Conservation (phyloP, 805 yeast genomes). For the Spencermartinsiella europaea region DNA sequence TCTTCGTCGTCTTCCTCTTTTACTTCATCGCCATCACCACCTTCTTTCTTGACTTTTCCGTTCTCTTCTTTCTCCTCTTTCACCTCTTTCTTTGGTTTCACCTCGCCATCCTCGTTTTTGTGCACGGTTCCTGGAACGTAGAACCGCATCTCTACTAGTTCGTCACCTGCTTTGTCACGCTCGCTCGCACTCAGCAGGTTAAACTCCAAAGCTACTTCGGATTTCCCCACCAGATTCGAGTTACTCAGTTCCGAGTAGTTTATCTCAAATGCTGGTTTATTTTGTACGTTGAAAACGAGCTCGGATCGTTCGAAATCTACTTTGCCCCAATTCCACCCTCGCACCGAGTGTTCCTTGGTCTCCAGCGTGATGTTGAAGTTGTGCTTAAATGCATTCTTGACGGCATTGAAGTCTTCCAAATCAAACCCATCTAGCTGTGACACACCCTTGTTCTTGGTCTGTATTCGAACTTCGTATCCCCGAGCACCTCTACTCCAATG, state of each 20-base stretch:
- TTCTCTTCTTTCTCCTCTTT: conserved; percentile 28
- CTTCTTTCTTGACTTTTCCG: conserved; percentile 20
- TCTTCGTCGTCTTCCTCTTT: conserved; percentile 27
- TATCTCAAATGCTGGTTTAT: conserved; percentile 85
- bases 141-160: conserved; percentile 88
- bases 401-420: conserved; percentile 64
- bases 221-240: conserved; percentile 83
- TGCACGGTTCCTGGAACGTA: conserved; percentile 82
- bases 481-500: conserved; percentile 93
- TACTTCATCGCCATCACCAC: conserved; percentile 32
- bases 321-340: conserved; percentile 99
- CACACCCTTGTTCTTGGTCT: conserved; percentile 83
- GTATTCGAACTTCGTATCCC: conserved; percentile 84
- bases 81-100: conserved; percentile 16
- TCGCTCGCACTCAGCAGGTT: conserved; percentile 49
- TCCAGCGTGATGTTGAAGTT: conserved; percentile 71
- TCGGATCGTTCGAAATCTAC: conserved; percentile 90
- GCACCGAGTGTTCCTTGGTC: conserved; percentile 79
- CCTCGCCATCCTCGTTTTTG: conserved; percentile 35
- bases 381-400: conserved; percentile 79
- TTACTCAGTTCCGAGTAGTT: conserved; percentile 79
- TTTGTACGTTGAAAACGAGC: conserved; percentile 75
- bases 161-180: conserved; percentile 78
- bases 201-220: conserved; percentile 89
- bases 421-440: conserved; percentile 91